Evolutionary conservation across 2,329 filamentous ascomycete genomes (phyloP).

Genomic region (Claviceps pazoutovae): DNA sequence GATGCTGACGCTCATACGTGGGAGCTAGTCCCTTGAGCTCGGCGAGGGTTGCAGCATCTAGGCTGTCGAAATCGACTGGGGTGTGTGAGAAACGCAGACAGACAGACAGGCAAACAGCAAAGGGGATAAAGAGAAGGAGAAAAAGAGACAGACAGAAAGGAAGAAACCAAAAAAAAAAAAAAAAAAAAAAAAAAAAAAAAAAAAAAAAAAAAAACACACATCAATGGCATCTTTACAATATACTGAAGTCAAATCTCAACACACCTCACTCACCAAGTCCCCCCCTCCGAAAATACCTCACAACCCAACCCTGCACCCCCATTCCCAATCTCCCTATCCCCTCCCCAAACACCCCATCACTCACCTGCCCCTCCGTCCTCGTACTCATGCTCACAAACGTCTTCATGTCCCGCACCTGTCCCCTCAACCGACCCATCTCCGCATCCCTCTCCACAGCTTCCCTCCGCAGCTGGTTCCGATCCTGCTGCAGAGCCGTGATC

Average conservation of each 20-base stretch:
- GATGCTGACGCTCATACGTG: constrained; percentile 41
- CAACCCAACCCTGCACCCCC: constrained; percentile 60
- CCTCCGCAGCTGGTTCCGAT: constrained; percentile 31
- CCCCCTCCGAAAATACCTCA: constrained; percentile 51
- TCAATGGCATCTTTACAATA: too few species aligned
- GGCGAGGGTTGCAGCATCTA: constrained; percentile 26
- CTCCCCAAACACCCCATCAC: constrained; percentile 53
- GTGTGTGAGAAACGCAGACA: background rate
- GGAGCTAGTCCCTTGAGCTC: constrained; percentile 38
- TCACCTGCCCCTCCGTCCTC: constrained; percentile 43
- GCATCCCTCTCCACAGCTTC: constrained; percentile 38
- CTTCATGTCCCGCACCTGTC: constrained; percentile 54
- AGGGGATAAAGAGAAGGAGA: too few species aligned
- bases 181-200: too few species aligned
- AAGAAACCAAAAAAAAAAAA: background rate
- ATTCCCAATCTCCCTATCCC: constrained; percentile 49
- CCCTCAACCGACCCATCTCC: constrained; percentile 38
- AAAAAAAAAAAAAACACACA: too few species aligned
- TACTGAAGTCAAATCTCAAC: too few species aligned
- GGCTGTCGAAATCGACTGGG: constrained; percentile 28
- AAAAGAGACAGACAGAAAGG: background rate
- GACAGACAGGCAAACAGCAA: background rate
- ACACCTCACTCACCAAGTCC: constrained; percentile 34
- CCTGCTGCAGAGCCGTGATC: constrained; percentile 34
- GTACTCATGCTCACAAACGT: constrained; percentile 57